These are phyloP conservation scores for Beta lomatogona DNA, from an alignment of 179 eudicot species.

Conservation along the genomic window DNA sequence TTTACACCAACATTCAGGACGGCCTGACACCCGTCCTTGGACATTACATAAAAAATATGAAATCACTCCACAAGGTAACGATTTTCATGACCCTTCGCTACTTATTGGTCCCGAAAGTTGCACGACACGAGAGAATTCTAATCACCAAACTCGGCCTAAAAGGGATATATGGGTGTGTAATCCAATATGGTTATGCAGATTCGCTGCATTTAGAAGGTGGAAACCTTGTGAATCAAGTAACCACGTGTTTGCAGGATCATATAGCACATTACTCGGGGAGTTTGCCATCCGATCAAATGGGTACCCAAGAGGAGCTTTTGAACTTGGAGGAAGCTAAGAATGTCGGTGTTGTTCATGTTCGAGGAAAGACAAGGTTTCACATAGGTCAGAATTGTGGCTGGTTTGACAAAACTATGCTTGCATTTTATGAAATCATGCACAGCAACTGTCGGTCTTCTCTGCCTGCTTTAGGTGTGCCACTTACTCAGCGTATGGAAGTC, in stretches of 20 bases:
- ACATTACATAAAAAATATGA: slow-evolving; percentile 65
- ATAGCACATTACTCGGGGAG: slow-evolving; percentile 28
- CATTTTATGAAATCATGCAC: slow-evolving; percentile 62
- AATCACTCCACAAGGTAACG: slow-evolving; percentile 57
- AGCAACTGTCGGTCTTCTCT: slow-evolving; percentile 63
- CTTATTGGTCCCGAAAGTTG: slow-evolving; percentile 53
- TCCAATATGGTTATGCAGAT: slow-evolving; percentile 74
- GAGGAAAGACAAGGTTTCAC: slow-evolving; percentile 55
- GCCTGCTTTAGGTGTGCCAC: slow-evolving; percentile 54
- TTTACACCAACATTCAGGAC: slow-evolving; percentile 61
- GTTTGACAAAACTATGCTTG: slow-evolving; percentile 60
- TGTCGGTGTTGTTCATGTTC: slow-evolving; percentile 55
- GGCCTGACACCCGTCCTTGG: slow-evolving; percentile 75
- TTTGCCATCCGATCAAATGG: slow-evolving; percentile 10
- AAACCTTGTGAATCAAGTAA: slow-evolving; percentile 42
- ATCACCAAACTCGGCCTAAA: slow-evolving; percentile 44
- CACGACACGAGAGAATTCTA: slow-evolving; percentile 49
- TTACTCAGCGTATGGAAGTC: slow-evolving; percentile 56
- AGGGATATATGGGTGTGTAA: slow-evolving; percentile 65
- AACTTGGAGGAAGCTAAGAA: slow-evolving; percentile 41
- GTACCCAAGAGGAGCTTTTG: slow-evolving; percentile 38
- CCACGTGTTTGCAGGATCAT: slow-evolving; percentile 32
- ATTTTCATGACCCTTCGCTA: slow-evolving; percentile 59
- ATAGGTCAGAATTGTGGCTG: slow-evolving; percentile 44
- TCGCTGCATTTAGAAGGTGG: slow-evolving; percentile 52